Percentiles rank a stretch among this genome's conserved stretches.
Evolutionary conservation across 192 early-diverging fungal genomes (phyloP).

Genomic region (Piromyces finnis): DNA sequence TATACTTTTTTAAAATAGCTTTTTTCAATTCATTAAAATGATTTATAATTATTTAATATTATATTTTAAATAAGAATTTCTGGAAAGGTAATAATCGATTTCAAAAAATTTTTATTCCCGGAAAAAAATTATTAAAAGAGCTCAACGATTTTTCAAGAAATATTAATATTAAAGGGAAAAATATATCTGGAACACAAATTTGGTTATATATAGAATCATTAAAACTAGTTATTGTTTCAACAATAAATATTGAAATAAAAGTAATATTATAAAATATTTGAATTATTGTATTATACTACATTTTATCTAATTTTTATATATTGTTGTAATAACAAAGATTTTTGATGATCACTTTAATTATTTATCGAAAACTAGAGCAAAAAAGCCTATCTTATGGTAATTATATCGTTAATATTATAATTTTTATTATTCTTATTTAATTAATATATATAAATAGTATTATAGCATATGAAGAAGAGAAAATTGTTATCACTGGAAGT

Average conservation of each 20-base stretch:
- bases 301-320: no score
- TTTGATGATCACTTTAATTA: slow-evolving; percentile 19
- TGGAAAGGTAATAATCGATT: slow-evolving; percentile 1
- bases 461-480: slow-evolving; percentile 2
- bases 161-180: slow-evolving; percentile 1
- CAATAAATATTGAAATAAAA: slow-evolving; percentile 19
- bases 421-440: neutral
- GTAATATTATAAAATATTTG: slow-evolving; percentile 4
- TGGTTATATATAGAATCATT: slow-evolving; percentile 15
- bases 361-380: slow-evolving; percentile 7
- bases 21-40: no score
- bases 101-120: slow-evolving; percentile 3
- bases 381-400: slow-evolving; percentile 15
- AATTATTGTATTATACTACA: no score
- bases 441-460: neutral
- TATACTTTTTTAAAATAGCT: no score
- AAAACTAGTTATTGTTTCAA: slow-evolving; percentile 15
- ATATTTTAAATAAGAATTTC: no score
- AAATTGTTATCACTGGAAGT: slow-evolving; percentile 1
- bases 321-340: neutral
- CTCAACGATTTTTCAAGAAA: neutral
- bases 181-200: slow-evolving; percentile 8
- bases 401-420: neutral
- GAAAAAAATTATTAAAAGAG: neutral
- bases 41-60: no score